phyloP scores from a whole-genome alignment of 306 rosid species.

The Pueraria montana region DNA sequence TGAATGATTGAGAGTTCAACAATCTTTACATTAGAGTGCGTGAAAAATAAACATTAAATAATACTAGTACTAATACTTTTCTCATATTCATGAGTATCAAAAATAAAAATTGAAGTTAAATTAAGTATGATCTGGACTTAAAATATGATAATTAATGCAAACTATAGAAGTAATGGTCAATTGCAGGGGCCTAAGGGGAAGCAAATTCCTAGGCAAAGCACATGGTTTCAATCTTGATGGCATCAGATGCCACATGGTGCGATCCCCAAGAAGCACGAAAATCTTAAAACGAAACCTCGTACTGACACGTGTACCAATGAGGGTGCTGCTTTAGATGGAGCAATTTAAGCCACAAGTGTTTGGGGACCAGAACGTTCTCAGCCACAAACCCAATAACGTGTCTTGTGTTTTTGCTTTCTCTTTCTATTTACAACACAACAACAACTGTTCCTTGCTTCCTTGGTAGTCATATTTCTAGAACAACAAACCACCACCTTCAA shows the following conservation, averaged over 20 bases:
- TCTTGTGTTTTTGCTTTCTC: not conserved
- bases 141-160: not conserved
- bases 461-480: not conserved
- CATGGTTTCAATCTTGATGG: slow-evolving; percentile 18
- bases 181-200: not conserved
- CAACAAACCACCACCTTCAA: slow-evolving; percentile 34
- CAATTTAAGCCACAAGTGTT: slow-evolving; percentile 58
- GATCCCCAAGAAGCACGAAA: not conserved
- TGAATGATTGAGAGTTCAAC: too few species aligned
- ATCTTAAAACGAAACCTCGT: slow-evolving; percentile 36
- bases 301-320: slow-evolving; percentile 49
- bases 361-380: slow-evolving; percentile 47
- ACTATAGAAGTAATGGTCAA: not conserved
- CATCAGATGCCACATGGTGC: slow-evolving; percentile 34
- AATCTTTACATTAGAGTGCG: too few species aligned
- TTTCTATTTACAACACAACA: not conserved
- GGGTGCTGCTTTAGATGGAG: slow-evolving; percentile 60
- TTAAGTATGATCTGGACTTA: not conserved
- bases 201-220: slow-evolving; percentile 15
- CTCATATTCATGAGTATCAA: not conserved
- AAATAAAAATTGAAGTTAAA: too few species aligned
- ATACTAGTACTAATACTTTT: too few species aligned
- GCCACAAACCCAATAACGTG: slow-evolving; percentile 58
- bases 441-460: not conserved
- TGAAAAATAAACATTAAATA: not conserved